Evolutionary conservation across 306 rosid genomes (phyloP).

Genomic region (Astragalus glycyphyllos): DNA sequence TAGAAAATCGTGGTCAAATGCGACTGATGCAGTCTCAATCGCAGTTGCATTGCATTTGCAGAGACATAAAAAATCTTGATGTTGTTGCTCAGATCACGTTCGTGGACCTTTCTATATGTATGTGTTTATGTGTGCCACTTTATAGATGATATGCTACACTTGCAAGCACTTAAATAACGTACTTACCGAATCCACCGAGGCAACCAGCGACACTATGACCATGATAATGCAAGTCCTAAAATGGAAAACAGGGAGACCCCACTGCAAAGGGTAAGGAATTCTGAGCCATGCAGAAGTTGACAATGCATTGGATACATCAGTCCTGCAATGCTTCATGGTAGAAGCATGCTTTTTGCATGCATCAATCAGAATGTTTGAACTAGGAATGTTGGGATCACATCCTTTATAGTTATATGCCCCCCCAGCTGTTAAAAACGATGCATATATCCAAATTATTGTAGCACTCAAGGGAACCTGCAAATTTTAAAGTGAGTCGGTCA

Average conservation of each 20-base stretch:
- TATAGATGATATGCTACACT: constrained; percentile 3
- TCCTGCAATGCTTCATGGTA: constrained; percentile 88
- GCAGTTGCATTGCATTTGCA: too few relatives aligned
- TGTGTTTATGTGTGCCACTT: too few relatives aligned
- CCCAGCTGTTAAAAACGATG: constrained; percentile 89
- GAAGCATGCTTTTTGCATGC: constrained; percentile 85
- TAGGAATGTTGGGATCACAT: constrained; percentile 79
- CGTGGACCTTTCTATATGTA: too few relatives aligned
- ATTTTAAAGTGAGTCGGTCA: constrained; percentile 45
- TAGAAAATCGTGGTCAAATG: not conserved
- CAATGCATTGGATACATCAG: constrained; percentile 82
- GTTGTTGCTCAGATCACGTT: too few relatives aligned
- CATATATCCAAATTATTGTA: constrained; percentile 80
- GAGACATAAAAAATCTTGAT: too few relatives aligned
- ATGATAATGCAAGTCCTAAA: constrained; percentile 80
- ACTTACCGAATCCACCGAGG: constrained; percentile 93
- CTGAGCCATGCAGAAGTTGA: constrained; percentile 78
- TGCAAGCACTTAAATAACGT: constrained; percentile 31
- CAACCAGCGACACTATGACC: constrained; percentile 77
- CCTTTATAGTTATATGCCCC: constrained; percentile 92
- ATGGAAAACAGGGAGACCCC: constrained; percentile 89
- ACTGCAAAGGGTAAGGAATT: constrained; percentile 86
- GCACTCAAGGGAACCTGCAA: constrained; percentile 89
- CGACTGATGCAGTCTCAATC: not conserved
- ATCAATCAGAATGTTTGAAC: constrained; percentile 84